Base-by-base conservation (phyloP, 2,329 filamentous ascomycete genomes). In the Alternaria ethzedia region DNA sequence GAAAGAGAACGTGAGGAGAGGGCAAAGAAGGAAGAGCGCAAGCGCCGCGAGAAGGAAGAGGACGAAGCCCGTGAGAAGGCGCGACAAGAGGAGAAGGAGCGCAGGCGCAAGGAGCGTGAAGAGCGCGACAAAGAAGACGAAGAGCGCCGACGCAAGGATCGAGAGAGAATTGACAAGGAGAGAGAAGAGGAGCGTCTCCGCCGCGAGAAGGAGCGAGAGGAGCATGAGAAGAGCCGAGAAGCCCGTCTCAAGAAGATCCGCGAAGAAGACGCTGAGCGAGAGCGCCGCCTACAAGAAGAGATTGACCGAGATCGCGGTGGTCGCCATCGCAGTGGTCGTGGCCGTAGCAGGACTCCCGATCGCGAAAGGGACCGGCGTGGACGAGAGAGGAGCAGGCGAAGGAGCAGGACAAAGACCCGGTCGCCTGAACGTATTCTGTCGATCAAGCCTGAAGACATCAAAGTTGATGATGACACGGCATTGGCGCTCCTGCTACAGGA, bases 11-110 rank as follows among this genome's bases (percentile, higher is more conserved):
- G 71, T 11, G 85, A 90, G 62, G 76, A 77, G 54, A 69, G 72
- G 50, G 59, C 89, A 87, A 73, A 87, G 90, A 77, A 88, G 87
- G 79, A 85, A 85, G 79, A 86, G 62, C 82, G 84, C 47, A 81
- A 82, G 57, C 82, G 85, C 36, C 83, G 83, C 67, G 82, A 85
- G 72, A 83, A 83, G 65, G 81, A 79, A 56, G 79, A 83, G 57
- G 80, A 82, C 25, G 82, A 83, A 49, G 73, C 76, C 57, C 79
- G 79, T 50, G 82, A 84, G 70, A 86, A 57, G 61, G 75, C 78
- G 45, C 82, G 83, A 51, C 83, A 83, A 59, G 82, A 82, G 54
- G 80, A 80, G 66, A 83, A 83, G 65, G 85, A 82, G 55, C 84
- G 69, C 26, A 70, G 70, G 52, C 77, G 74, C 63, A 74, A 70